phyloP scores from a whole-genome alignment of 1,284 basidiomycete species.

The Heterobasidion annosum region DNA sequence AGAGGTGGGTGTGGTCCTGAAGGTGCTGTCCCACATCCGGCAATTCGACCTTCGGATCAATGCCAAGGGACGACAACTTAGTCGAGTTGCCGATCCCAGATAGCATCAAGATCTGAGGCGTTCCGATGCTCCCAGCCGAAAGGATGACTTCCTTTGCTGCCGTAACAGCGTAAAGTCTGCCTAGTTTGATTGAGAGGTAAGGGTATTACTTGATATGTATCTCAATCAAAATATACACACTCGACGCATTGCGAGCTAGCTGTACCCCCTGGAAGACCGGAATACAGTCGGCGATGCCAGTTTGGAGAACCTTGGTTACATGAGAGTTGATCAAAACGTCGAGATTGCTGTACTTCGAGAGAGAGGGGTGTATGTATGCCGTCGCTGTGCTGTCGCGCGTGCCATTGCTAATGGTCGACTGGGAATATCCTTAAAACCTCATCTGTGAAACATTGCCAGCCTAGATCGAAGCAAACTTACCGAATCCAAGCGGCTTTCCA shows the following conservation, averaged over 20 bases:
- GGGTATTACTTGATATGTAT: background rate
- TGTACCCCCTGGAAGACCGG: slow-evolving; percentile 23
- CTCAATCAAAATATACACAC: background rate
- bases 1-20: slow-evolving; percentile 22
- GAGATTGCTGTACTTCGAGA: slow-evolving; percentile 20
- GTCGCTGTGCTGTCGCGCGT: slow-evolving; percentile 22
- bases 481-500: slow-evolving; percentile 21
- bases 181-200: background rate
- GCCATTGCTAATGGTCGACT: slow-evolving; percentile 13
- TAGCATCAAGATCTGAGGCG: slow-evolving; percentile 34
- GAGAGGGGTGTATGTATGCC: slow-evolving; percentile 17
- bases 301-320: slow-evolving; percentile 27
- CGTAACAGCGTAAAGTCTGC: slow-evolving; percentile 9
- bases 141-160: slow-evolving; percentile 34
- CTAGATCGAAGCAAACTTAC: slow-evolving; percentile 10
- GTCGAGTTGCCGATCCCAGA: slow-evolving; percentile 32
- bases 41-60: slow-evolving; percentile 17
- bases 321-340: slow-evolving; percentile 28
- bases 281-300: slow-evolving; percentile 9
- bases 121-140: slow-evolving; percentile 30
- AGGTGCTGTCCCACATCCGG: slow-evolving; percentile 32
- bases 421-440: slow-evolving; percentile 7
- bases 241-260: slow-evolving; percentile 13
- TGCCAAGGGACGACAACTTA: slow-evolving; percentile 17
- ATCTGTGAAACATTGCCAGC: slow-evolving; percentile 1